Base-by-base conservation (phyloP, 176 grass and related monocot genomes). In the Triticum urartu region DNA sequence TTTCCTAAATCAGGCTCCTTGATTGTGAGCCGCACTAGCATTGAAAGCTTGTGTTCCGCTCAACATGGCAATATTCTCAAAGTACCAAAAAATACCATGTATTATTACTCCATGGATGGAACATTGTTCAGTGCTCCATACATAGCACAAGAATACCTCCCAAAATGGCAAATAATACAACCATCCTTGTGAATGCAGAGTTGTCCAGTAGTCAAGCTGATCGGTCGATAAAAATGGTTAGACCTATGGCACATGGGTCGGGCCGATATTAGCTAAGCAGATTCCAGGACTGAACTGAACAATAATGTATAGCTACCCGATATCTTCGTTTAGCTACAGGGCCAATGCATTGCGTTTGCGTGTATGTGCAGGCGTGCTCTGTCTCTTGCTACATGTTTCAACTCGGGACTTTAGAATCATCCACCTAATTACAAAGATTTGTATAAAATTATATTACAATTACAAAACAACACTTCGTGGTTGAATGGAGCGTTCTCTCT, bases 381-480 rank as follows among this genome's bases (percentile, higher is more conserved):
- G 15, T 84, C 83, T 75, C 76, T 80, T 77, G 39, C 86, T 85
- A 77, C 77, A 70, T 54, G 86, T 73, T 71, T 85, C 68, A 88
- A 71, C 24, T 84, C 63, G n/a, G 32, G 52, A 81, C 42, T 70
- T 75, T 5, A 68, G 72, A 81, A 77, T 6, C 86, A 78, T 72
- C 69, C 63, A 72, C 81, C 77, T 91, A 91, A 88, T 88, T 88
- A 82, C 86, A 91, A 88, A 32, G 78, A 85, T 50, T 11, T 88
- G 77, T 85, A 78, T 59, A 82, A 42, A 40, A 70, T 17, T 62
- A 64, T 77, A 78, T 69, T 85, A 85, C 63, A 65, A 54, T 85
- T 5, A 50, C 18, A 10, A 74, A 15, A 50, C 32, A 64, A 70
- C 77, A 85, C n/a, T 54, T 63, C 63, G 4, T 81, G 75, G 63